These are phyloP conservation scores for Biancaea sappan DNA, from an alignment of 306 rosid species.

Conservation along the genomic window DNA sequence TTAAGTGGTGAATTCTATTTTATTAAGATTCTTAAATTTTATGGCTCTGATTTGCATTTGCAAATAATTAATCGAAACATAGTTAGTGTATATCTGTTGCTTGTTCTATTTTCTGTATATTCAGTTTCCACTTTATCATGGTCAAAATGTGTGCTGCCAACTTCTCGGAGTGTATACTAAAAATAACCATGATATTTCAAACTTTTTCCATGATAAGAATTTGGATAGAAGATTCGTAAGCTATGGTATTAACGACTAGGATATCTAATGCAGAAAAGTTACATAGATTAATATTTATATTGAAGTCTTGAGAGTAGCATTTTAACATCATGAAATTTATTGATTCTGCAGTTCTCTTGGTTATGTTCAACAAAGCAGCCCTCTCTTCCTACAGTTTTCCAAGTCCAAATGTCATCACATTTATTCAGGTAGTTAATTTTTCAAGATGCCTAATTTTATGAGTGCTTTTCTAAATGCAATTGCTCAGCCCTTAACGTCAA, in stretches of 20 bases:
- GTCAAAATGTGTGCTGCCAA: neutral
- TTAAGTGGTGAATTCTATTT: neutral
- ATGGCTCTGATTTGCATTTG: neutral
- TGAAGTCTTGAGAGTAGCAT: neutral
- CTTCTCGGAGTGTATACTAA: neutral
- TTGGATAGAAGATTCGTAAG: neutral
- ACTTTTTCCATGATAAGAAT: neutral
- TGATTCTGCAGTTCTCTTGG: constrained; percentile 59
- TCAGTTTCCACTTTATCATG: neutral
- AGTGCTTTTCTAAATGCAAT: constrained; percentile 3
- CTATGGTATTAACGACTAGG: neutral
- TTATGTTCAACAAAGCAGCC: constrained; percentile 80
- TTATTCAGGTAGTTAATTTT: constrained; percentile 64
- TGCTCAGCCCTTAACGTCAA: neutral
- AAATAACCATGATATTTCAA: neutral
- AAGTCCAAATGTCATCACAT: constrained; percentile 58
- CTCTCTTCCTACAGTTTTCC: constrained; percentile 72
- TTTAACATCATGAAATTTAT: constrained; percentile 22
- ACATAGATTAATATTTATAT: neutral
- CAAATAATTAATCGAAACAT: neutral
- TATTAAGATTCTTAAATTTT: neutral
- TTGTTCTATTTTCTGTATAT: neutral
- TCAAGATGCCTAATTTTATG: neutral
- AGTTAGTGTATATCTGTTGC: neutral
- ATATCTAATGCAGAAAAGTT: neutral